Conservation (phyloP, 2,329 filamentous ascomycete genomes). For the Claviceps sp. region DNA sequence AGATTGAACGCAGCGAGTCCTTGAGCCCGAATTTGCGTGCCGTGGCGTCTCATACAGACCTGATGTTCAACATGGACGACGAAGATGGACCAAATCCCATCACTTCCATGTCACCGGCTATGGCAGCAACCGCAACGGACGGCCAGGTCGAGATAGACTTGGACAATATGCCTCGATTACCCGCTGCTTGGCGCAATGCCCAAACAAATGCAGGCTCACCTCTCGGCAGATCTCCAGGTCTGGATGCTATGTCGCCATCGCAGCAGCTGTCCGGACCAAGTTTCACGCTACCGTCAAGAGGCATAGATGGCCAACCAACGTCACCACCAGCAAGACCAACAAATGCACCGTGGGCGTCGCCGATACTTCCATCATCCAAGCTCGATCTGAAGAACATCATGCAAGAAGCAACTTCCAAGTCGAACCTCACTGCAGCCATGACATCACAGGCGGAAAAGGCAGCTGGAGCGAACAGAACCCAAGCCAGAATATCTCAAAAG, state of each 20-base stretch:
- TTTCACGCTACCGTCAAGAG: neutral
- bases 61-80: slow-evolving; percentile 94
- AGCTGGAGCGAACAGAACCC: slow-evolving; percentile 21
- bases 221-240: neutral
- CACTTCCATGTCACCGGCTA: slow-evolving; percentile 16
- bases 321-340: slow-evolving; percentile 7
- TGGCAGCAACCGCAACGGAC: slow-evolving; percentile 7
- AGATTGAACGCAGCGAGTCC: slow-evolving; percentile 36
- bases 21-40: slow-evolving; percentile 55
- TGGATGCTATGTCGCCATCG: neutral
- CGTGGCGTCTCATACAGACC: slow-evolving; percentile 55
- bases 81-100: slow-evolving; percentile 32
- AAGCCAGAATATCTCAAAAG: slow-evolving; percentile 70
- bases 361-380: slow-evolving; percentile 44
- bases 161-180: slow-evolving; percentile 17
- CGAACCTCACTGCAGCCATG: slow-evolving; percentile 40
- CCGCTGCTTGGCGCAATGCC: slow-evolving; percentile 16
- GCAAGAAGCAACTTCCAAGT: slow-evolving; percentile 39
- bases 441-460: slow-evolving; percentile 35
- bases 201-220: slow-evolving; percentile 1
- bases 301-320: neutral
- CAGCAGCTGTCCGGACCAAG: neutral
- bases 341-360: slow-evolving; percentile 35
- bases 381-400: slow-evolving; percentile 69
- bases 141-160: slow-evolving; percentile 13